Percentiles rank a stretch among this genome's conserved stretches.
Evolutionary conservation across 352 stramenopile species (phyloP).

Genomic region (Phytophthora constricta): DNA sequence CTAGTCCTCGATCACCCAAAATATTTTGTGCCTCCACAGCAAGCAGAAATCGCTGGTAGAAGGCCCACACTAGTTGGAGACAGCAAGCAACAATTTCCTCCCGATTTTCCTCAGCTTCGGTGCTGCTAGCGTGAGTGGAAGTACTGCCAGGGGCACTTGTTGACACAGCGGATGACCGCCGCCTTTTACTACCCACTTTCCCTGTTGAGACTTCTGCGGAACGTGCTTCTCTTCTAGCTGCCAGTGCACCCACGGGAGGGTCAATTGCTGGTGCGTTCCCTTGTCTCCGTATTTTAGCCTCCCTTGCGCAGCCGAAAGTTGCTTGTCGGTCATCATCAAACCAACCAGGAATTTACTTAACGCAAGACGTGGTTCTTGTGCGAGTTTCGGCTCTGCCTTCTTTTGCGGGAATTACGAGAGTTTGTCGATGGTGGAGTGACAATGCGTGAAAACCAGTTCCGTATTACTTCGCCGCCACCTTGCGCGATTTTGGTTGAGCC

Average conservation of each 20-base stretch:
- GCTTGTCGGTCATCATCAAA: slow-evolving; percentile 45
- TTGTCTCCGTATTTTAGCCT: slow-evolving; percentile 44
- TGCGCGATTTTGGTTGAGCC: not conserved
- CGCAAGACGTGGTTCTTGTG: not conserved
- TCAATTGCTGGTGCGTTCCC: slow-evolving; percentile 44
- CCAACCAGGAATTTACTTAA: slow-evolving; percentile 42
- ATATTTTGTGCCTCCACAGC: slow-evolving; percentile 48
- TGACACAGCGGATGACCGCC: slow-evolving; percentile 16
- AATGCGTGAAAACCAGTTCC: slow-evolving; percentile 35
- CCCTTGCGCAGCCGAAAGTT: slow-evolving; percentile 35
- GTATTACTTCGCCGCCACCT: not conserved
- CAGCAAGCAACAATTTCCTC: slow-evolving; percentile 24
- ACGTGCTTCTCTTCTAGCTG: slow-evolving; percentile 8
- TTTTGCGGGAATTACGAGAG: slow-evolving; percentile 25
- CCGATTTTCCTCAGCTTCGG: slow-evolving; percentile 13
- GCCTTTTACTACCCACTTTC: slow-evolving; percentile 11
- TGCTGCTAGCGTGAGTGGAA: not conserved
- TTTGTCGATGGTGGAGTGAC: slow-evolving; percentile 17
- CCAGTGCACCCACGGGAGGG: slow-evolving; percentile 9
- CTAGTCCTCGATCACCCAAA: slow-evolving; percentile 16
- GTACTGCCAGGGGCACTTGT: not conserved
- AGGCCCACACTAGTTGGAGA: slow-evolving; percentile 53
- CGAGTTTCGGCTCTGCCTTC: slow-evolving; percentile 14
- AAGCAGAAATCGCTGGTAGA: slow-evolving; percentile 71
- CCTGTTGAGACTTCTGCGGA: slow-evolving; percentile 11